phyloP scores from a whole-genome alignment of 331 rosid genomes.

The Quercus lobata region DNA sequence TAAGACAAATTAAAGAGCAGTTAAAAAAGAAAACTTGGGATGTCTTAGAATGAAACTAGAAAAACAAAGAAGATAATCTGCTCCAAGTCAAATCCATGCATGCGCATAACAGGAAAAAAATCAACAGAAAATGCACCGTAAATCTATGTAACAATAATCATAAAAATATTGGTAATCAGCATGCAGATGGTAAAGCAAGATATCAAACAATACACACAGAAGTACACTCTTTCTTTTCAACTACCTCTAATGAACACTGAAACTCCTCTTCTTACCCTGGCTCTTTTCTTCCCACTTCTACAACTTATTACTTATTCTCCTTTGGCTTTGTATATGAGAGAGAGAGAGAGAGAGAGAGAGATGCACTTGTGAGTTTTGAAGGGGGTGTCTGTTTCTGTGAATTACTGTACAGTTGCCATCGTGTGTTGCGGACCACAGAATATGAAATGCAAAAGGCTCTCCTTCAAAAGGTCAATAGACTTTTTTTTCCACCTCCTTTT shows the following conservation, averaged over 20 bases:
- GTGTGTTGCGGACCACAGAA: constrained; percentile 51
- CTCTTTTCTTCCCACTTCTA: constrained; percentile 9
- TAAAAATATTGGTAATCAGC: constrained; percentile 6
- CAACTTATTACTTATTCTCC: not conserved
- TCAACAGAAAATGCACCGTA: constrained; percentile 3
- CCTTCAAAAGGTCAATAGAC: constrained; percentile 14
- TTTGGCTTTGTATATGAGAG: constrained; percentile 17
- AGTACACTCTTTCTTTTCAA: not conserved
- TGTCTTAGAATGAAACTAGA: constrained; percentile 14
- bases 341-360: constrained; percentile 10
- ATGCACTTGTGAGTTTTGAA: constrained; percentile 24
- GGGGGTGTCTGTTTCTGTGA: constrained; percentile 36
- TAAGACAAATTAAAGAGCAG: not conserved
- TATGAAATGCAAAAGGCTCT: constrained; percentile 26
- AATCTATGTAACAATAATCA: constrained; percentile 2
- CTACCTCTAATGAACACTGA: constrained; percentile 33
- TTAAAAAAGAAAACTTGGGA: constrained; percentile 3
- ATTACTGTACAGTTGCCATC: constrained; percentile 36
- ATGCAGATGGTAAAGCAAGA: constrained; percentile 21
- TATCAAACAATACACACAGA: not conserved
- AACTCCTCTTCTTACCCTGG: constrained; percentile 9
- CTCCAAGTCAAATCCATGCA: constrained; percentile 40
- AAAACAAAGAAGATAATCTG: constrained; percentile 9
- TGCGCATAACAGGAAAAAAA: constrained; percentile 35
- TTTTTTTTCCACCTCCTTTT: constrained; percentile 14